Evolutionary conservation across 2,329 filamentous ascomycete genomes (phyloP).

Genomic region (Cladophialophora bantiana): DNA sequence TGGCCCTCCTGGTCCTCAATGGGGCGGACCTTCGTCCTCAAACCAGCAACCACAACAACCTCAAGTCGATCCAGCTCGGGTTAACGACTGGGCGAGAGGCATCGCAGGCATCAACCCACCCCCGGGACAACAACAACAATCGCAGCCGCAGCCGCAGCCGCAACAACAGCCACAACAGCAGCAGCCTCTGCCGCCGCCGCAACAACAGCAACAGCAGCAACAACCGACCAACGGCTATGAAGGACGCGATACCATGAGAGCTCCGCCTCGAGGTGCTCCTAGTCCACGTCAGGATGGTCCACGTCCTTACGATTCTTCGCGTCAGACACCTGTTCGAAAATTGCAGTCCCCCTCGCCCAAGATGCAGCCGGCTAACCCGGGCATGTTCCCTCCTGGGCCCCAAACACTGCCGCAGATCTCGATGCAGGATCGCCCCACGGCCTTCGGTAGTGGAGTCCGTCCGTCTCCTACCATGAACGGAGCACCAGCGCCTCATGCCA

Average conservation of each 20-base stretch:
- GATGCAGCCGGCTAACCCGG: conserved; percentile 61
- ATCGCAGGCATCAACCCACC: conserved; percentile 78
- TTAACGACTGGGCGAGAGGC: conserved; percentile 68
- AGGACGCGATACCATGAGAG: conserved; percentile 74
- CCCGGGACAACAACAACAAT: conserved; percentile 44
- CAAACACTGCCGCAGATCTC: conserved; percentile 61
- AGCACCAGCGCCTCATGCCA: conserved; percentile 57
- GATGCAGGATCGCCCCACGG: conserved; percentile 55
- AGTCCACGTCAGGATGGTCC: conserved; percentile 78
- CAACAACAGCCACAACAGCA: conserved; percentile 49
- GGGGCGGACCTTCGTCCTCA: conserved; percentile 74
- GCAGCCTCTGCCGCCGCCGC: not conserved
- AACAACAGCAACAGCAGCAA: conserved; percentile 7
- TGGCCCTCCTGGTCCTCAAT: conserved; percentile 84
- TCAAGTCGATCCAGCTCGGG: conserved; percentile 63
- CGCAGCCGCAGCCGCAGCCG: conserved; percentile 53
- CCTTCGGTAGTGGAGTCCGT: conserved; percentile 44
- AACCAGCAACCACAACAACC: conserved; percentile 46
- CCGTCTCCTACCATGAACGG: conserved; percentile 64
- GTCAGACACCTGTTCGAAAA: conserved; percentile 59
- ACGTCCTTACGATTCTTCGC: conserved; percentile 71
- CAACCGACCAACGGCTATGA: conserved; percentile 77
- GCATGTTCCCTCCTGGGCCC: conserved; percentile 54
- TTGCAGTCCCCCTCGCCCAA: conserved; percentile 67
- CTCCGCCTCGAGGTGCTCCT: conserved; percentile 72